phyloP scores from a whole-genome alignment of 345 rosid species.

The Angophora floribunda region DNA sequence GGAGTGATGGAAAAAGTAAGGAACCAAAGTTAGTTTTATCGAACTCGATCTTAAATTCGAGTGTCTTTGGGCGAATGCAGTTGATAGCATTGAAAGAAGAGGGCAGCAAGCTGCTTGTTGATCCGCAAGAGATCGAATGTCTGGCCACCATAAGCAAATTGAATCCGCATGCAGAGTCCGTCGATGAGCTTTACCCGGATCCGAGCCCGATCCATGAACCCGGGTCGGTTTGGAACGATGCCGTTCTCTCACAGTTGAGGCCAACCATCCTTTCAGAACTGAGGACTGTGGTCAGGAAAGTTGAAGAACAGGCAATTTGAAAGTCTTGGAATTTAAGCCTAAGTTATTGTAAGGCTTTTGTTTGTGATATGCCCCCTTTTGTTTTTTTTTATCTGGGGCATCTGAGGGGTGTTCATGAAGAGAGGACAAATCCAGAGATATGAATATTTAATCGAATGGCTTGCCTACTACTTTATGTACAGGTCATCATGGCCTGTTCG shows the following conservation, averaged over 20 bases:
- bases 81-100: conserved; percentile 81
- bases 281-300: conserved; percentile 19
- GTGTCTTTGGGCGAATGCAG: conserved; percentile 14
- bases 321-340: not conserved
- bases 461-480: not conserved
- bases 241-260: conserved; percentile 37
- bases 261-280: conserved; percentile 31
- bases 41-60: not conserved
- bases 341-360: not conserved
- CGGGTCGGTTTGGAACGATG: conserved; percentile 67
- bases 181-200: conserved; percentile 53
- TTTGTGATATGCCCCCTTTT: not conserved
- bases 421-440: not conserved
- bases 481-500: not conserved
- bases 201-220: conserved; percentile 21
- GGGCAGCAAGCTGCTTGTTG: conserved; percentile 50
- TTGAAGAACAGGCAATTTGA: conserved; percentile 11
- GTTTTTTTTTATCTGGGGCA: not conserved
- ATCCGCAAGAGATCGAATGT: conserved; percentile 48
- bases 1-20: not conserved
- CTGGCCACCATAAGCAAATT: conserved; percentile 30
- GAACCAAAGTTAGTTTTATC: not conserved
- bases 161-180: conserved; percentile 50
- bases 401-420: not conserved
- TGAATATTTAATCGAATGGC: not conserved